Conservation (phyloP, 2,329 filamentous ascomycete genomes). For the Clonostachys rosea region DNA sequence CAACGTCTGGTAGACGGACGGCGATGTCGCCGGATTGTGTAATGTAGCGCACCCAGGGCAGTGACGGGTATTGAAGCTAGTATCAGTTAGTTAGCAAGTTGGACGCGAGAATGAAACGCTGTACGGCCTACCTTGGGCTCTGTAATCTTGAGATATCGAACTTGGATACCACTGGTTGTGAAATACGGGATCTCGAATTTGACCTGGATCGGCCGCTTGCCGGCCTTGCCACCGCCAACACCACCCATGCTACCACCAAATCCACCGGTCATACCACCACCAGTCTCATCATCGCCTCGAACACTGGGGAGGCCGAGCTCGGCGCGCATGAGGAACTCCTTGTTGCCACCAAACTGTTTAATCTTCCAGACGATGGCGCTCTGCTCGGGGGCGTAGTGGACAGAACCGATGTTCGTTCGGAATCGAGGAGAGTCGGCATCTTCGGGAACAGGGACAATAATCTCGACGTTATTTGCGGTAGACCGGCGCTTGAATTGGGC, state of each 20-base stretch:
- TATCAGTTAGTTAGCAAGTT: not conserved
- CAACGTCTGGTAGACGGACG: conserved; percentile 86
- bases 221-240: conserved; percentile 75
- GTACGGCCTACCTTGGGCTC: conserved; percentile 86
- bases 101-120: not conserved
- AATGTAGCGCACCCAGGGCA: conserved; percentile 98
- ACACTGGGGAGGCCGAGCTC: conserved; percentile 93
- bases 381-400: conserved; percentile 96
- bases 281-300: conserved; percentile 89
- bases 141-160: conserved; percentile 97
- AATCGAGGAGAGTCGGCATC: conserved; percentile 95
- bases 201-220: conserved; percentile 93
- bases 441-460: conserved; percentile 93
- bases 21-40: conserved; percentile 97
- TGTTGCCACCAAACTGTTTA: conserved; percentile 97
- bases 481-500: conserved; percentile 97
- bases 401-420: conserved; percentile 93
- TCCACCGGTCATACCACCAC: conserved; percentile 95
- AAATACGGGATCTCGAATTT: conserved; percentile 99
- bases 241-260: conserved; percentile 97
- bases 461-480: conserved; percentile 98
- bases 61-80: conserved; percentile 93
- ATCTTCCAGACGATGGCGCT: conserved; percentile 99
- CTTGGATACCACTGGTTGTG: conserved; percentile 98
- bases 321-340: conserved; percentile 97